A percentile compares a stretch with the other conserved stretches of the same genome.
phyloP scores from a whole-genome alignment of 2,329 filamentous ascomycete species.

The Beauveria rudraprayagi region DNA sequence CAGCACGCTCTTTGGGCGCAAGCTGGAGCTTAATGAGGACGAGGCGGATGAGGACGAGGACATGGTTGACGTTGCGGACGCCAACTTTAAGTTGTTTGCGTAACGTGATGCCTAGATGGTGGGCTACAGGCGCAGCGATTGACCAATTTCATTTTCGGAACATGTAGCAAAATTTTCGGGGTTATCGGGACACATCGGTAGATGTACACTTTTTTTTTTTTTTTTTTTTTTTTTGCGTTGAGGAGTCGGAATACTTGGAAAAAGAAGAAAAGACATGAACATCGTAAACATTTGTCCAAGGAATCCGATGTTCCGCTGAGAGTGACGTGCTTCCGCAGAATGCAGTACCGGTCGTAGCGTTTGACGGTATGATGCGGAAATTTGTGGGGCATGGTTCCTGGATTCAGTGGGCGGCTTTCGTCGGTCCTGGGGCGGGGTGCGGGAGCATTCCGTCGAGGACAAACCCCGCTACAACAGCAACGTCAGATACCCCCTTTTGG shows the following conservation, averaged over 20 bases:
- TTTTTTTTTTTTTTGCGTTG: neutral
- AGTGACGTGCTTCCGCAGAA: constrained; percentile 1
- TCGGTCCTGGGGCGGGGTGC: constrained; percentile 6
- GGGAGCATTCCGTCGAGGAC: constrained; percentile 5
- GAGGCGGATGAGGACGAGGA: constrained; percentile 42
- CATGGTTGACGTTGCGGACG: constrained; percentile 45
- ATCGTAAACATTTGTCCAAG: neutral
- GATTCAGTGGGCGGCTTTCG: constrained; percentile 2
- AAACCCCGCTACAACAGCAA: neutral
- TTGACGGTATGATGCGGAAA: constrained; percentile 4
- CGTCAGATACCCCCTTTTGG: neutral
- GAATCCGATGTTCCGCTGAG: constrained; percentile 1
- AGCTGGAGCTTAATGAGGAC: constrained; percentile 56
- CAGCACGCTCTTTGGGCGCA: constrained; percentile 65
- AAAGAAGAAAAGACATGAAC: neutral
- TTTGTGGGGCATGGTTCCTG: neutral
- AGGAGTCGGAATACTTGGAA: constrained; percentile 2
- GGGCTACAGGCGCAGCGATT: neutral
- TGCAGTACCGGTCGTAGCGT: no score
- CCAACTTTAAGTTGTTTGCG: constrained; percentile 46
- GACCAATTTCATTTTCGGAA: neutral
- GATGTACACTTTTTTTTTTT: neutral
- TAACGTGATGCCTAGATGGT: constrained; percentile 20
- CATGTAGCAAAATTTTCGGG: neutral
- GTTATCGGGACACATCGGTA: neutral